These are phyloP conservation scores for Capsicum baccatum DNA, from an alignment of 257 asterid genomes.

Conservation along the genomic window DNA sequence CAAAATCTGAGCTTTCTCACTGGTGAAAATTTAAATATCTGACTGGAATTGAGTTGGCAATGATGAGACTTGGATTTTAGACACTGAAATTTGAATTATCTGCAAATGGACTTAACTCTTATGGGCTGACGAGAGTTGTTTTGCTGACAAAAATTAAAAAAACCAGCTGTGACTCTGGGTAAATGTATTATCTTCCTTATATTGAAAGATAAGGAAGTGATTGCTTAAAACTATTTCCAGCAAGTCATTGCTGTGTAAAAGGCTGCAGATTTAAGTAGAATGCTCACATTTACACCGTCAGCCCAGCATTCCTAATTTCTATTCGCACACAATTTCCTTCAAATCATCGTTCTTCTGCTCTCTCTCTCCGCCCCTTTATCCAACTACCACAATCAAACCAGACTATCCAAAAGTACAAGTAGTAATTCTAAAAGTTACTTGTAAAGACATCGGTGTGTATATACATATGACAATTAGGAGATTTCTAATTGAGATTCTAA, in stretches of 20 bases:
- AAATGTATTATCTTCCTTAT: not conserved
- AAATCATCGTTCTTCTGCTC: not conserved
- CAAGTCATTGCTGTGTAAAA: not conserved
- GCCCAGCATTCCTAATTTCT: not conserved
- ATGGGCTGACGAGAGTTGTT: not conserved
- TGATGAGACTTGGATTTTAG: not conserved
- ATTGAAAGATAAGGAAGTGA: not conserved
- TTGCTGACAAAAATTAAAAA: not conserved
- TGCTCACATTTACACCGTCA: not conserved
- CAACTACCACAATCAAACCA: slow-evolving; percentile 1
- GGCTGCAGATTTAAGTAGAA: not conserved
- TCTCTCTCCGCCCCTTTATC: not conserved
- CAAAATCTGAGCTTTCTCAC: not conserved
- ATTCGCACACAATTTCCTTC: not conserved
- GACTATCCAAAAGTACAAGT: not conserved
- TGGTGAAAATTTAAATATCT: not conserved
- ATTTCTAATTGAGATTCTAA: not conserved
- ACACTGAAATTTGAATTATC: not conserved
- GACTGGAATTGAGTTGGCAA: not conserved
- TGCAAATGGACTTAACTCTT: not conserved
- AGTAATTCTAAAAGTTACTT: not conserved
- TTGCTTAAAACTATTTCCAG: not conserved
- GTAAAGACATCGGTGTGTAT: not conserved
- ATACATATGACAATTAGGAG: not conserved
- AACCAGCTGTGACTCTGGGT: not conserved